Evolutionary conservation across 371 early-diverging fungal species (phyloP).

Genomic region (Mucor circinelloides): DNA sequence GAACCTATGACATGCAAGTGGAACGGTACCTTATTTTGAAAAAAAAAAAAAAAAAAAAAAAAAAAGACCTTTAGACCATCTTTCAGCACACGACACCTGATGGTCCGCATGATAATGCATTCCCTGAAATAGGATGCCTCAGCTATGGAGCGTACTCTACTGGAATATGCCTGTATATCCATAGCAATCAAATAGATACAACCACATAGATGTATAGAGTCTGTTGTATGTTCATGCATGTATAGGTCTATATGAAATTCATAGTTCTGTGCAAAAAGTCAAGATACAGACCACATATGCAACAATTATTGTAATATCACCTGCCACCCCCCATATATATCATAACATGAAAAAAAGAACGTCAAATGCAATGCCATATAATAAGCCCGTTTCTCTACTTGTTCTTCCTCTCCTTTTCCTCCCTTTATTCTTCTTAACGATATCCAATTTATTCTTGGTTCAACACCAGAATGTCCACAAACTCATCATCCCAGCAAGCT

Average conservation of each 20-base stretch:
- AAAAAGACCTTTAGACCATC: neutral
- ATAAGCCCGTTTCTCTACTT: constrained; percentile 1
- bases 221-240: neutral
- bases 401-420: constrained; percentile 9
- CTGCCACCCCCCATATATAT: neutral
- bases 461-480: constrained; percentile 27
- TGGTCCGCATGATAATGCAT: constrained; percentile 10
- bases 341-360: neutral
- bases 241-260: neutral
- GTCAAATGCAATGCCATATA: neutral
- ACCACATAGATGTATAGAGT: neutral
- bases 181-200: neutral
- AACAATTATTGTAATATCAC: constrained; percentile 6
- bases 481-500: neutral
- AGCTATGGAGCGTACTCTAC: neutral
- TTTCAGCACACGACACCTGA: constrained; percentile 2
- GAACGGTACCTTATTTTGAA: neutral
- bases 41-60: neutral
- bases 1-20: constrained; percentile 9
- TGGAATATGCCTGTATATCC: neutral
- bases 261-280: neutral
- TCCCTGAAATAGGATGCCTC: neutral
- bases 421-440: constrained; percentile 10
- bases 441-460: constrained; percentile 16
- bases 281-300: neutral